A percentile compares a stretch with the other conserved stretches of the same genome.
Evolutionary conservation across 345 rosid species (phyloP).

Genomic region (Eucalyptus caleyi): DNA sequence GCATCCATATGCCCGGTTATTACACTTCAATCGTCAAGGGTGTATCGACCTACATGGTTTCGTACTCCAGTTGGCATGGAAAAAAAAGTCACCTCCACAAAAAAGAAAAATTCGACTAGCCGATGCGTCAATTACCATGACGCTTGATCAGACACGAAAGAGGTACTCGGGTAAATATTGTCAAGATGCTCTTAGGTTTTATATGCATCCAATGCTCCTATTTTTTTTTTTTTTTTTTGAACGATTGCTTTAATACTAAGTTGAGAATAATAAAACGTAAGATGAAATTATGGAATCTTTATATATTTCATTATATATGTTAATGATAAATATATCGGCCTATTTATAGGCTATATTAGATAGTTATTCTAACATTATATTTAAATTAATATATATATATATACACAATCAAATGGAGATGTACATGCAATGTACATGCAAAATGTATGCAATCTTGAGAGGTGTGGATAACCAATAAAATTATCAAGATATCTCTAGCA

Average conservation of each 20-base stretch:
- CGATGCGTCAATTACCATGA: background rate
- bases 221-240: too few relatives aligned
- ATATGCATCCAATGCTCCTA: too few relatives aligned
- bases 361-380: background rate
- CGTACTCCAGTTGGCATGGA: conserved; percentile 89
- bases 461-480: too few relatives aligned
- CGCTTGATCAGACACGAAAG: background rate
- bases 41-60: conserved; percentile 70
- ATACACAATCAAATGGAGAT: background rate
- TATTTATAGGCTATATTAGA: background rate
- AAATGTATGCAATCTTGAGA: background rate
- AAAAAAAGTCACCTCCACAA: background rate
- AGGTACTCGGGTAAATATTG: background rate
- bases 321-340: background rate
- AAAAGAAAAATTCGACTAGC: too few relatives aligned
- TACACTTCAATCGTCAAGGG: conserved; percentile 61
- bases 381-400: too few relatives aligned
- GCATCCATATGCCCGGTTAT: conserved; percentile 71
- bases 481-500: background rate
- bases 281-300: too few relatives aligned
- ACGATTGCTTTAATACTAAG: background rate
- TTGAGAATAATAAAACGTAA: background rate
- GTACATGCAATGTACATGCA: background rate
- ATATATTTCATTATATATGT: background rate
- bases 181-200: background rate